Base-by-base conservation (phyloP, 345 rosid genomes). In the Arabis alpina region DNA sequence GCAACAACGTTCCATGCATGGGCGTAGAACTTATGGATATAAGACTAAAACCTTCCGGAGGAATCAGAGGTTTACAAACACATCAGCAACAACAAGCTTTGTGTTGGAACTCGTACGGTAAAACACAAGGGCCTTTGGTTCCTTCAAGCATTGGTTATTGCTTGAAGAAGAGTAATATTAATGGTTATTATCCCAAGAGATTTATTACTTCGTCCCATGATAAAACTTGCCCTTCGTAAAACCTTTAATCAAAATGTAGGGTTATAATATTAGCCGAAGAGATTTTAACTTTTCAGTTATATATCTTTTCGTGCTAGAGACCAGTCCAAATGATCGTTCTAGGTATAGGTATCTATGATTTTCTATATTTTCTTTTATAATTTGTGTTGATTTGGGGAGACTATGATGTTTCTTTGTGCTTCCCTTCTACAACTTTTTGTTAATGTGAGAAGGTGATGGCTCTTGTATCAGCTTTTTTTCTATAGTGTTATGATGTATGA, bases 21-120 rank as follows among this genome's bases (percentile, higher is more conserved):
- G 86, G 83, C 40, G 93, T 93, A 14, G 87, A 90, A 56, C 80
- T 93, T 8, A 79, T 72, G 8, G 80, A 84, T 45, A 84, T 93
- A 67, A 85, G 78, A 70, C 24, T 93, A 73, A 80, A 73, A 69
- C 90, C 95, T 8, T 84, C 91, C 0, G 48, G 54, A 0, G 61
- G 54, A 39, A 64, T 49, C 55, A 15, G 74, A 54, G 79, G 84
- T 61, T 73, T 71, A 43, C 71, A 70, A 42, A 77, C 78, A 78
- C 78, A 68, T 61, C 78, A 68, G 27, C 77, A 75, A 19, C 75
- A 69, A 64, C 68, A 71, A 61, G 85, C 82, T 23, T 47, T 88
- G 70, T 93, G 98, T 53, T 88, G 87, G 87, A 88, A 93, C 77
- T 88, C 98, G 3, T 90, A 87, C 58, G 98, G 98, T 10, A 88